Evolutionary conservation across 2,329 filamentous ascomycete species (phyloP), one percentile per base, ranked within the genome.

Genomic region (Fusarium torulosum): DNA sequence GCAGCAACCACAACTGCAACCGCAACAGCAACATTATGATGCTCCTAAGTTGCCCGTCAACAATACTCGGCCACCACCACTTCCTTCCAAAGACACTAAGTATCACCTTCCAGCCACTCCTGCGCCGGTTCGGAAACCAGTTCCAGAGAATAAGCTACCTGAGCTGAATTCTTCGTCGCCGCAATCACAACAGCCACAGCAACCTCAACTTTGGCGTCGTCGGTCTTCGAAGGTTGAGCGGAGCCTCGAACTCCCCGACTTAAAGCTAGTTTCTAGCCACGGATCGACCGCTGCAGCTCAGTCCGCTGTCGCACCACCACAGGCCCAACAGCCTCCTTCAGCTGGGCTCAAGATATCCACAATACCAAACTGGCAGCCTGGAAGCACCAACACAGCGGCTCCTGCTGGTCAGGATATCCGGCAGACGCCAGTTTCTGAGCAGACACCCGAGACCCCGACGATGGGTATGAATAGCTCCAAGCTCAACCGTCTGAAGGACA

Each of bases 171-270:
- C 72, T 20, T 60, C 73, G 8, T 76, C 77, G 17, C 69, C 77
- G 23, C 71, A 72, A 27, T 59, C 50, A 11, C 60, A 66, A 27
- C 52, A 55, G 20, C 73, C 75, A 19, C 61, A 62, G 31, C 73
- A 75, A 29, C 71, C 75, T 42, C 75, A 81, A 46, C 73, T 81
- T 44, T 87, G 84, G 85, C 80, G 81, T 57, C 80, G 85, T 52
- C 81, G 85, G 44, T 85, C 84, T 15, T 75, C 81, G 25, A 86
- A 83, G 72, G 79, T 78, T 54, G 83, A 86, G 53, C 78, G 79
- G 52, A 80, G 76, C 62, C 73, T 83, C 33, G 80, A 82, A 45
- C 78, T 87, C 6, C 75, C 83, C 10, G 80, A 82, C 57, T 80
- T 87, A 50, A 83, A 83, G 60, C 76, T 87, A 53, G 72, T 81